A percentile compares a stretch with the other conserved stretches of the same genome.
phyloP scores from a whole-genome alignment of 2,329 filamentous ascomycete species.

The Neonectria coccinea region DNA sequence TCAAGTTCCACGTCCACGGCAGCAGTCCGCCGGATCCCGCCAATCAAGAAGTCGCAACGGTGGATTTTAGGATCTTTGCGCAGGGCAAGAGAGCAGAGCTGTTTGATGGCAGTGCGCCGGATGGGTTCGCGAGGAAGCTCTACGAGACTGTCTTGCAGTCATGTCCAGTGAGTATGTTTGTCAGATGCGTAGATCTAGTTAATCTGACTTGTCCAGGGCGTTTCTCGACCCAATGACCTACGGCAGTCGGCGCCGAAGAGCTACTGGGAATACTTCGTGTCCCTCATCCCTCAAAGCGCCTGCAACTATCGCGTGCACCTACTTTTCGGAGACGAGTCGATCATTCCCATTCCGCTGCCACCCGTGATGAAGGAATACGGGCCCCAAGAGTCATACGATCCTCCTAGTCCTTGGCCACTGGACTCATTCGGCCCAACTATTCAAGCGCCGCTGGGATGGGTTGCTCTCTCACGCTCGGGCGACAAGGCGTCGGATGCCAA shows the following conservation, averaged over 20 bases:
- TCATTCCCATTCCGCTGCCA: constrained; percentile 31
- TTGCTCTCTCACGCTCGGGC: constrained; percentile 43
- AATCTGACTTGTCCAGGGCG: constrained; percentile 8
- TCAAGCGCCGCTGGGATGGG: constrained; percentile 40
- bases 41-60: constrained; percentile 58
- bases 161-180: constrained; percentile 53
- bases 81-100: constrained; percentile 48
- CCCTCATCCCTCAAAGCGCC: constrained; percentile 40
- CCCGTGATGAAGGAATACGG: constrained; percentile 34
- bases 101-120: constrained; percentile 24
- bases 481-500: constrained; percentile 57
- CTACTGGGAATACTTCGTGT: constrained; percentile 33
- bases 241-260: constrained; percentile 49
- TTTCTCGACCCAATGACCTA: constrained; percentile 41
- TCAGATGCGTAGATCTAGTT: constrained; percentile 17
- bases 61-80: constrained; percentile 57
- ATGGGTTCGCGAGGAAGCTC: constrained; percentile 43
- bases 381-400: constrained; percentile 41
- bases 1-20: constrained; percentile 52
- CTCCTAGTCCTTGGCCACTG: constrained; percentile 22
- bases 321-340: constrained; percentile 27
- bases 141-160: constrained; percentile 54
- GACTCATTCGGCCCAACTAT: constrained; percentile 35
- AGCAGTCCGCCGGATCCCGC: constrained; percentile 50
- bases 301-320: constrained; percentile 39